Conservation (phyloP, 2,329 filamentous ascomycete species). For the Dothiorella sarmentorum region DNA sequence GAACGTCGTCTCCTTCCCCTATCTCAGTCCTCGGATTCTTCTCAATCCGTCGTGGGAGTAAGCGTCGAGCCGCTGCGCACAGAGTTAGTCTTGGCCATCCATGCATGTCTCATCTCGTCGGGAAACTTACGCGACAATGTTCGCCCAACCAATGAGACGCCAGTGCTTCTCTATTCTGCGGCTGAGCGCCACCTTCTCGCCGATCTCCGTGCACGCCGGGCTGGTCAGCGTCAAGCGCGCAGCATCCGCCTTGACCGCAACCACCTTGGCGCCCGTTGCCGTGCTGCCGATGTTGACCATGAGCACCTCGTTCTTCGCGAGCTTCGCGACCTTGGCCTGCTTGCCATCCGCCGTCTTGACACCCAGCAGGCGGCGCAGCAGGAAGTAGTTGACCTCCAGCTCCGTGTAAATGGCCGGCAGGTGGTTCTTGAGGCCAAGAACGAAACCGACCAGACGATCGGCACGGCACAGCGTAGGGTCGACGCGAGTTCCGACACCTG, state of each 20-base stretch:
- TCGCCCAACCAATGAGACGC: conserved; percentile 55
- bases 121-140: conserved; percentile 40
- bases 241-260: conserved; percentile 95
- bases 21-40: too few relatives aligned
- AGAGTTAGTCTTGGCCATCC: neutral
- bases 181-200: conserved; percentile 95
- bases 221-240: conserved; percentile 91
- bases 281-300: conserved; percentile 99
- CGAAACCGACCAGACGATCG: conserved; percentile 97
- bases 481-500: conserved; percentile 88
- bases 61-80: conserved; percentile 36
- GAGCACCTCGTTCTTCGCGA: conserved; percentile 97
- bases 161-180: conserved; percentile 99
- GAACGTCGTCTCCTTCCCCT: neutral
- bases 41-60: conserved; percentile 28
- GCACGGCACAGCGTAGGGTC: conserved; percentile 98
- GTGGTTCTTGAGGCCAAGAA: conserved; percentile 88
- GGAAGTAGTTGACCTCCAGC: conserved; percentile 99
- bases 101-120: conserved; percentile 13
- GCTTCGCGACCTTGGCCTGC: conserved; percentile 98
- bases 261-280: conserved; percentile 94
- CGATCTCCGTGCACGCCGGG: conserved; percentile 93
- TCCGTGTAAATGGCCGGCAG: conserved; percentile 97
- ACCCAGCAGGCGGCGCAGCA: conserved; percentile 88
- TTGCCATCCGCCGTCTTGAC: conserved; percentile 98